Evolutionary conservation across 805 yeast genomes (phyloP).

Genomic region (Sugiyamaella boreocaroliniensis): DNA sequence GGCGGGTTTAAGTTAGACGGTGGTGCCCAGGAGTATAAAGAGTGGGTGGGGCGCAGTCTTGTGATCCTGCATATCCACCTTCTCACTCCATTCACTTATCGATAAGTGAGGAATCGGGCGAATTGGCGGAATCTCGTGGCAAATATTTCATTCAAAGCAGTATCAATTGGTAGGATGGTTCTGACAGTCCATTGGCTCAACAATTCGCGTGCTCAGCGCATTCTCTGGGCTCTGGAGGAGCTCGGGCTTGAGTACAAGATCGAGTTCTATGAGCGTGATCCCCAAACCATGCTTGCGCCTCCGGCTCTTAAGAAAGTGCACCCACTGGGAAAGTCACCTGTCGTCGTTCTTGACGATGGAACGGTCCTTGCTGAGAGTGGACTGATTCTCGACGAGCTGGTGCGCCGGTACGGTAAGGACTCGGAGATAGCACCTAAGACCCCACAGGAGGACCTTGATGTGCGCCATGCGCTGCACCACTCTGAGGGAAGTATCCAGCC

Average conservation of each 20-base stretch:
- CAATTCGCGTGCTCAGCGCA: constrained; percentile 51
- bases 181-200: neutral
- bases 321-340: constrained; percentile 60
- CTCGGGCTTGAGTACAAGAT: constrained; percentile 49
- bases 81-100: no score
- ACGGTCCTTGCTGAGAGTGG: constrained; percentile 53
- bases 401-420: constrained; percentile 43
- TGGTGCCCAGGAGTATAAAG: no score
- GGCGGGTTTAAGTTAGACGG: no score
- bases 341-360: constrained; percentile 41
- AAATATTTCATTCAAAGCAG: no score
- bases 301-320: constrained; percentile 45
- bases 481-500: constrained; percentile 58
- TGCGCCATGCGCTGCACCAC: constrained; percentile 49
- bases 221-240: constrained; percentile 60
- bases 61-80: no score
- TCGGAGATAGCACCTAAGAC: constrained; percentile 35
- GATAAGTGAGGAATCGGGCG: no score
- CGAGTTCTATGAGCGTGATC: constrained; percentile 45
- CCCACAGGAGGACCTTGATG: constrained; percentile 37
- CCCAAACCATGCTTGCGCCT: constrained; percentile 42
- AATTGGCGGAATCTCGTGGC: no score
- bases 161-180: neutral
- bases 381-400: constrained; percentile 46
- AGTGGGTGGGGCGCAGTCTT: no score